phyloP scores from a whole-genome alignment of 805 yeast species.

The Maudiozyma turicensis region DNA sequence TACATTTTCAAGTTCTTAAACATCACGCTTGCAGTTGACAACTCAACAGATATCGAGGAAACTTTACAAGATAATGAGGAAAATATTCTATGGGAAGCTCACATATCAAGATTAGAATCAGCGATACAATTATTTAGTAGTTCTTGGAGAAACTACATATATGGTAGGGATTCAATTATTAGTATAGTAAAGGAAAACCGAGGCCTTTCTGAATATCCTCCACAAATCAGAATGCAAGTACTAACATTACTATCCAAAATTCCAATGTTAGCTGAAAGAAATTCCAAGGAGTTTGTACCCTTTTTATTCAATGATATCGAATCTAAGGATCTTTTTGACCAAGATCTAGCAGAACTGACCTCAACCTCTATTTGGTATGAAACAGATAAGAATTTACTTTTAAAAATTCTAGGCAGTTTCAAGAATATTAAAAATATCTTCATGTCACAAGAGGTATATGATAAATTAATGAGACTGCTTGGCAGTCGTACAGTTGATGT shows the following conservation, averaged over 20 bases:
- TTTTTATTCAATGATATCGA: constrained; percentile 35
- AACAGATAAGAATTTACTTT: constrained; percentile 46
- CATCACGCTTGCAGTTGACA: constrained; percentile 13
- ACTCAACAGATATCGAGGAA: constrained; percentile 14
- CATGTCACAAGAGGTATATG: constrained; percentile 43
- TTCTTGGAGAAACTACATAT: constrained; percentile 28
- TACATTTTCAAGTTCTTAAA: constrained; percentile 32
- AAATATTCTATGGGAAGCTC: constrained; percentile 33
- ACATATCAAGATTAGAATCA: constrained; percentile 36
- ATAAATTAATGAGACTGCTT: constrained; percentile 44
- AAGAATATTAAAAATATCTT: constrained; percentile 48
- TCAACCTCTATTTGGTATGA: constrained; percentile 32
- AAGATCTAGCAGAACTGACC: constrained; percentile 4
- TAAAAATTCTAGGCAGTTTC: constrained; percentile 57
- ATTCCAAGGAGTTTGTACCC: constrained; percentile 49
- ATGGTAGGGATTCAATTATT: constrained; percentile 31
- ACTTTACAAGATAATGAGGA: constrained; percentile 6
- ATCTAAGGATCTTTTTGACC: constrained; percentile 14
- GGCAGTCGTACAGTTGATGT: constrained; percentile 51
- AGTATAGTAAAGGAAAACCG: constrained; percentile 29
- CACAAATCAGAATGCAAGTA: constrained; percentile 43
- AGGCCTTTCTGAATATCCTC: constrained; percentile 33
- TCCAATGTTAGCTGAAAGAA: constrained; percentile 63
- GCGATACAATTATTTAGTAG: constrained; percentile 28
- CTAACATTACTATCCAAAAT: constrained; percentile 46